Evolutionary conservation across 2,329 filamentous ascomycete species (phyloP), one percentile per base, ranked within the genome.

Genomic region (Nigrospora sphaerica): DNA sequence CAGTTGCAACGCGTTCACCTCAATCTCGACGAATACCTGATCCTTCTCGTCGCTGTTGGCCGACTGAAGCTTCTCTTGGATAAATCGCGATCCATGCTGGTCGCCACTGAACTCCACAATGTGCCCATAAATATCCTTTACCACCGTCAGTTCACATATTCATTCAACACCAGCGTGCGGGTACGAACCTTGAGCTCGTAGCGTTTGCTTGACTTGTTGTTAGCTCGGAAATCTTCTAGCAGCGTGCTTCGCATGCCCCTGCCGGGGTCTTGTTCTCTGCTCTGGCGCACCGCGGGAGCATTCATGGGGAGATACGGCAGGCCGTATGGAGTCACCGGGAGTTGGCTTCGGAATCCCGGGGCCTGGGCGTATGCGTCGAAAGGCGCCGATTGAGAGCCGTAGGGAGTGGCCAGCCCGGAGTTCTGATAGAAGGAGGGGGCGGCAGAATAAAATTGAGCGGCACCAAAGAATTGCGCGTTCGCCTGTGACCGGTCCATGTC

Each of bases 1-100:
- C 41, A 98, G 72, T 59, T 92, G 89, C 31, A 95, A 67, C 2
- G 86, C 82, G 54, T 98, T 93, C 1, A 83, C 80, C 56, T 87
- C 79, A 39, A 98, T 89, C 64, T 97, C 93, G 1, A 77, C 74
- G 71, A 96, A 97, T 1, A 97, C 80, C 46, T 84, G 83, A 32
- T 95, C 88, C 67, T 96, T 97, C 61, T 96, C 92, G 50, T 97
- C 93, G 58, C 90, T 95, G 62, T 95, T 96, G 46, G 93, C 93
- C 2, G 82, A 86, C 64, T 93, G 87, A 3, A 98, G 77, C 66
- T 95, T 96, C 55, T 86, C 81, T 62, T 98, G 93, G 49, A 98
- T 95, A 64, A 96, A 96, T 1, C 93, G 82, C 1, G 93, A 98
- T 1, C 91, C 93, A 56, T 95, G 86, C 63, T 97, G 93, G 60